A percentile compares a stretch with the other conserved stretches of the same genome.
phyloP scores from a whole-genome alignment of 371 early-diverging fungal species.

The Rhizopus stolonifer region DNA sequence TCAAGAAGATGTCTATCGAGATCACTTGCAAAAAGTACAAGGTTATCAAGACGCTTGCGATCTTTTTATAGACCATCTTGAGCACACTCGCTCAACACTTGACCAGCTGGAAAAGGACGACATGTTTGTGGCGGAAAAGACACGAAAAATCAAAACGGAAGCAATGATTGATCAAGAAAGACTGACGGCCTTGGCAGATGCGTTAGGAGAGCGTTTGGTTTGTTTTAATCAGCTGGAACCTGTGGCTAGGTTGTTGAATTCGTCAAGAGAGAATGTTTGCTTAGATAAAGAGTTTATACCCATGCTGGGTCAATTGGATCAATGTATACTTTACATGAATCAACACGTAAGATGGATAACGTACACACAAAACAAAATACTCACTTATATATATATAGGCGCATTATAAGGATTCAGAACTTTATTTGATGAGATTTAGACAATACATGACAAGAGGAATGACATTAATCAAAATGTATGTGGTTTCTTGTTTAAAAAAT shows the following conservation, averaged over 20 bases:
- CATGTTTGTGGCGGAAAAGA: slow-evolving; percentile 72
- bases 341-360: slow-evolving; percentile 71
- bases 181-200: slow-evolving; percentile 66
- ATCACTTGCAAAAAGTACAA: slow-evolving; percentile 53
- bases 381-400: slow-evolving; percentile 30
- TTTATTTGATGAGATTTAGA: slow-evolving; percentile 86
- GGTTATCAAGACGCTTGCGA: slow-evolving; percentile 54
- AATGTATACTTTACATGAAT: slow-evolving; percentile 77
- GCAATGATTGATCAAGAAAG: slow-evolving; percentile 67
- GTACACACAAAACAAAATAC: too few relatives aligned
- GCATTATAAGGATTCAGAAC: slow-evolving; percentile 80
- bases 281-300: slow-evolving; percentile 75
- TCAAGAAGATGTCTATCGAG: slow-evolving; percentile 79
- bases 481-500: slow-evolving; percentile 65
- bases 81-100: slow-evolving; percentile 54
- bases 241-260: slow-evolving; percentile 72
- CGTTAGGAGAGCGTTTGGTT: slow-evolving; percentile 58
- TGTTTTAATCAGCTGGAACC: slow-evolving; percentile 84
- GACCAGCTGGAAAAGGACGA: slow-evolving; percentile 64
- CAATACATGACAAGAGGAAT: slow-evolving; percentile 90
- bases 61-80: slow-evolving; percentile 59
- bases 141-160: slow-evolving; percentile 72
- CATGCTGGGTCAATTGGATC: slow-evolving; percentile 73
- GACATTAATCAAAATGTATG: slow-evolving; percentile 87
- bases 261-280: slow-evolving; percentile 83